Evolutionary conservation across 768 basidiomycete species (phyloP), one percentile per base, ranked within the genome.

Genomic region (Terana coerulea): DNA sequence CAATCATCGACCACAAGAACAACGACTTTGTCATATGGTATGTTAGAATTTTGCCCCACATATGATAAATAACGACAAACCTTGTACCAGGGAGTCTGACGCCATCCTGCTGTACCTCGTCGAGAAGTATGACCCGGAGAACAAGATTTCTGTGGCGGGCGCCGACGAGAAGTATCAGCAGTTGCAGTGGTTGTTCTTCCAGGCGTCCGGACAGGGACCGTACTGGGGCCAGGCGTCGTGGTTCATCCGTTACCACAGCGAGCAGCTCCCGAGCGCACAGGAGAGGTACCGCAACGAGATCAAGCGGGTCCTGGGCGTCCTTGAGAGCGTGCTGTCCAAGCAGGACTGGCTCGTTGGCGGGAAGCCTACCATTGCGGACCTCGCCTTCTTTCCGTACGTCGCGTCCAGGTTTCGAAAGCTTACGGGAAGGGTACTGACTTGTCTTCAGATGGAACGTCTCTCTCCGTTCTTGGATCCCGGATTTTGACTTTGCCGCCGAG

Each of bases 131-230:
- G 75, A 77, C 56, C 57, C 35, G 15, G 70, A 73, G 12, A 51
- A 64, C 62, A 69, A 69, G 60, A 26, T 56, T 17, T 47, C 44
- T 10, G 28, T 40, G 7, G 19, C 22, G 5, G 22, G 17, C 31
- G 12, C 1, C 10, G 35, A 29, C 6, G 51, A 52, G 7, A 46
- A 47, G 54, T 26, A 22, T 31, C 3, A 15, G 9, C 35, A 43
- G 19, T 49, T 68, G 15, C 69, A 67, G 54, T 74, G 70, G 73
- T 69, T 75, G 34, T 69, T 72, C 61, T 74, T 72, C 53, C 57
- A 59, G 45, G 37, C 48, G 17, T 55, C 54, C n/a, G 56, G 56
- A 3, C 57, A 58, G 41, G 55, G 51, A 24, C 53, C 53, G 25
- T 54, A 54, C 34, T 56, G 39, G 19, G 55, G 52, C 11, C 55